Percentiles rank a stretch among this genome's conserved stretches.
These are phyloP conservation scores for Colletotrichum sp. DNA, from an alignment of 2,329 filamentous ascomycete species.

Conservation along the genomic window DNA sequence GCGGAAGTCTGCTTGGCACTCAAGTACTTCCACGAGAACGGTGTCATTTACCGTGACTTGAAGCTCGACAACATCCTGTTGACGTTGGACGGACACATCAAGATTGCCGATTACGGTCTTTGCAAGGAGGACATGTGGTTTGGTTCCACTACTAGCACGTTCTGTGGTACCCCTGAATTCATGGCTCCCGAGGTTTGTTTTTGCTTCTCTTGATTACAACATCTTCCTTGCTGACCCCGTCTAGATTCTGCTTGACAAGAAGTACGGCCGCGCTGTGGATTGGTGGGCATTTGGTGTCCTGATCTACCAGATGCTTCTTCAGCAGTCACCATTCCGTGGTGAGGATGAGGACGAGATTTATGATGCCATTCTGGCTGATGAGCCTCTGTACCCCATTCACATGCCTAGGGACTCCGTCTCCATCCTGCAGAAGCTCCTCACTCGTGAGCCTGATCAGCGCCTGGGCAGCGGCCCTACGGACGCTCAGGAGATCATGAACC, in stretches of 20 bases:
- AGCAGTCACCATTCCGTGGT: constrained; percentile 97
- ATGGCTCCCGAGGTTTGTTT: constrained; percentile 91
- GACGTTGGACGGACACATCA: constrained; percentile 95
- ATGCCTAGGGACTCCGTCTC: constrained; percentile 98
- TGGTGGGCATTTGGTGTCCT: constrained; percentile 99
- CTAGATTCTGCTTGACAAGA: constrained; percentile 95
- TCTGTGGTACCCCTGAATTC: constrained; percentile 99
- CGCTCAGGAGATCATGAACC: constrained; percentile 98
- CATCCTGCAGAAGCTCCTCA: constrained; percentile 96
- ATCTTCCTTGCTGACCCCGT: constrained; percentile 32
- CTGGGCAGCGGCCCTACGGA: constrained; percentile 95
- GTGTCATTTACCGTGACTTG: constrained; percentile 97
- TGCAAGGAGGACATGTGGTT: constrained; percentile 99
- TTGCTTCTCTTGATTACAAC: neutral
- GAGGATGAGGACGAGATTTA: constrained; percentile 99
- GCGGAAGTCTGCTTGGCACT: constrained; percentile 95
- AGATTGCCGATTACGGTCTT: constrained; percentile 97
- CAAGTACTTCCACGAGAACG: constrained; percentile 99
- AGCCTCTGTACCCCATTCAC: constrained; percentile 96
- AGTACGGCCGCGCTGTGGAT: constrained; percentile 95
- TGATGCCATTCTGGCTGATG: constrained; percentile 95
- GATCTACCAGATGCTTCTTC: constrained; percentile 99
- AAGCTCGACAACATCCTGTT: constrained; percentile 94
- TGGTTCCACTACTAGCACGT: constrained; percentile 93
- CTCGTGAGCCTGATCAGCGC: constrained; percentile 90